These are phyloP conservation scores for Didymella segeticola DNA, from an alignment of 2,329 filamentous ascomycete species.

Conservation along the genomic window DNA sequence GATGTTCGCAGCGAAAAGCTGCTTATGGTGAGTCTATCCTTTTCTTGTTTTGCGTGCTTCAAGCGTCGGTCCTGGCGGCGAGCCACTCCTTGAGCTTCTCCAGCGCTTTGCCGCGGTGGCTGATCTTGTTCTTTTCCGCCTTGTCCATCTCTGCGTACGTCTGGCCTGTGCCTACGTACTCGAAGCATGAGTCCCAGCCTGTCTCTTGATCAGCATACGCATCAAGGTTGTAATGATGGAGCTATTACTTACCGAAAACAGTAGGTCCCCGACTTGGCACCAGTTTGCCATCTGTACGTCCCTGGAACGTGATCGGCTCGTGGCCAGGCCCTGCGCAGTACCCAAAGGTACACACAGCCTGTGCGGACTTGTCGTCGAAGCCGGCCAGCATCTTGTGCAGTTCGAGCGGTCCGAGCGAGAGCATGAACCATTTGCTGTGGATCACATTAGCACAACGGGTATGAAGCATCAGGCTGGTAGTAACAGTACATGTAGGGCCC, in stretches of 20 bases:
- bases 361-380: constrained; percentile 88
- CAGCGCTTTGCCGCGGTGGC: constrained; percentile 87
- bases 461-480: neutral
- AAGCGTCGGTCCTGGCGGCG: constrained; percentile 47
- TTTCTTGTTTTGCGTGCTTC: neutral
- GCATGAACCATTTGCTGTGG: constrained; percentile 91
- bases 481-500: constrained; percentile 85
- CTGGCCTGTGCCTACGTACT: constrained; percentile 72
- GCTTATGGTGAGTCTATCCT: constrained; percentile 9
- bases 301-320: constrained; percentile 88
- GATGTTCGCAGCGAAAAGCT: neutral
- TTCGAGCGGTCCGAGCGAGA: constrained; percentile 79
- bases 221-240: neutral
- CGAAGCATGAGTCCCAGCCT: constrained; percentile 98
- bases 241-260: constrained; percentile 74
- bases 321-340: constrained; percentile 86
- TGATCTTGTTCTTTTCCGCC: constrained; percentile 85
- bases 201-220: constrained; percentile 1
- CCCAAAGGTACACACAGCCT: constrained; percentile 95
- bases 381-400: constrained; percentile 89
- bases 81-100: constrained; percentile 86
- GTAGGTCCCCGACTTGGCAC: constrained; percentile 81
- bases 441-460: constrained; percentile 5
- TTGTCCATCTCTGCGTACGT: constrained; percentile 98
- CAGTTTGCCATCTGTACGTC: constrained; percentile 83